phyloP scores from a whole-genome alignment of 768 basidiomycete species.

The Kwoniella sp. region DNA sequence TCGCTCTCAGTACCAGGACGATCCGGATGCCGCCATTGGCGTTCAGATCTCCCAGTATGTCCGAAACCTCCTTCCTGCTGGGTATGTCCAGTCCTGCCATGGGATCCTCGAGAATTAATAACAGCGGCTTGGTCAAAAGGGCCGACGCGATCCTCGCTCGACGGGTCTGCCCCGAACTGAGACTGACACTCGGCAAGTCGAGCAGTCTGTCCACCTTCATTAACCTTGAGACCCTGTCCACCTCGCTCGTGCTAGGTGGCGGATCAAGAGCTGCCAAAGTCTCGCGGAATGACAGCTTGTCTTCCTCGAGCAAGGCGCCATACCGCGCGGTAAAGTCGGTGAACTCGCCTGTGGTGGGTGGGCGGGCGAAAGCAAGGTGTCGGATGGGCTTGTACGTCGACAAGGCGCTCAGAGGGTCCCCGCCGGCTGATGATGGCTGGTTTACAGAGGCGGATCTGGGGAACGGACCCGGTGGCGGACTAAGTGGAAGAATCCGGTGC shows the following conservation, averaged over 20 bases:
- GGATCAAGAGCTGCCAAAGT: conserved; percentile 53
- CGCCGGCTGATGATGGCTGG: conserved; percentile 47
- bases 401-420: conserved; percentile 57
- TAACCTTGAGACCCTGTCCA: conserved; percentile 58
- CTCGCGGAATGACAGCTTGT: conserved; percentile 69
- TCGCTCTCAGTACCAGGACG: conserved; percentile 42
- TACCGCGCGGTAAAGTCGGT: conserved; percentile 91
- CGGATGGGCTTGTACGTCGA: conserved; percentile 64
- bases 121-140: conserved; percentile 63
- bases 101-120: conserved; percentile 87
- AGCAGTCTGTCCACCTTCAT: conserved; percentile 64
- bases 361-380: conserved; percentile 50
- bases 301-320: conserved; percentile 79
- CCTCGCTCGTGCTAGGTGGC: conserved; percentile 33
- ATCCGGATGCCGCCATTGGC: conserved; percentile 25
- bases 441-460: conserved; percentile 52
- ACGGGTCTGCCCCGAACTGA: conserved; percentile 89
- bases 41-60: conserved; percentile 42
- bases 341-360: conserved; percentile 60
- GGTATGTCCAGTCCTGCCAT: conserved; percentile 50
- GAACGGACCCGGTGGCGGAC: conserved; percentile 67
- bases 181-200: conserved; percentile 75
- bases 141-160: conserved; percentile 77
- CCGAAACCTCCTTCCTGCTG: conserved; percentile 38
- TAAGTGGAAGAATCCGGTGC: conserved; percentile 63